A percentile compares a stretch with the other conserved stretches of the same genome.
phyloP scores from a whole-genome alignment of 352 stramenopile genomes.

The Phytophthora syringae region DNA sequence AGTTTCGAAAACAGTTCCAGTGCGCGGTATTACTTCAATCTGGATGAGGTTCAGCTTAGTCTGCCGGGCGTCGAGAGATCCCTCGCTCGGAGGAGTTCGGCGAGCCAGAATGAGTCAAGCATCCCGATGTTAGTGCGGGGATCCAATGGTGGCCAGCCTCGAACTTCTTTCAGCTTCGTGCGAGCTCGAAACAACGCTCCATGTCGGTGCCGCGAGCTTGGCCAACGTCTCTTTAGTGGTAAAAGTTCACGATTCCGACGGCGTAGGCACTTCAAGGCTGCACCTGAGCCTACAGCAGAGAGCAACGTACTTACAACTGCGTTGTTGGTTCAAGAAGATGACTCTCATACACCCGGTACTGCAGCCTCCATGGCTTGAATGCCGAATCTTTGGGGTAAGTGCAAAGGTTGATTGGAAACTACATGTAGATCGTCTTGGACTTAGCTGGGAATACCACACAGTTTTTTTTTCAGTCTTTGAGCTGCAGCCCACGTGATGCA shows the following conservation, averaged over 20 bases:
- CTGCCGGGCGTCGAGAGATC: conserved; percentile 23
- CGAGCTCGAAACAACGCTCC: conserved; percentile 6
- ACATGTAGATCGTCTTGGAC: too few relatives aligned
- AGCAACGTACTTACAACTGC: conserved; percentile 18
- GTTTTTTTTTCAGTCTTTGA: too few relatives aligned
- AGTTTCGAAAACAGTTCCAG: conserved; percentile 49
- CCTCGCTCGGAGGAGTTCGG: conserved; percentile 8
- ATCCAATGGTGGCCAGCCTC: conserved; percentile 7
- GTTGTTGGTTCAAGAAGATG: conserved; percentile 27
- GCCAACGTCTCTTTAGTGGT: conserved; percentile 43
- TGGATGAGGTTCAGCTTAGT: conserved; percentile 23
- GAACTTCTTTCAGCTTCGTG: conserved; percentile 25
- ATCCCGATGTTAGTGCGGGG: conserved; percentile 26
- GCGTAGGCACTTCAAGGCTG: conserved; percentile 17
- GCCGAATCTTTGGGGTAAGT: too few relatives aligned
- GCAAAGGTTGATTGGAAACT: too few relatives aligned
- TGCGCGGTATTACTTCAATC: conserved; percentile 47
- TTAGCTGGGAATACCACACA: too few relatives aligned
- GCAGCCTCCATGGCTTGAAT: too few relatives aligned
- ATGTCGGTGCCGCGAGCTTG: conserved; percentile 58
- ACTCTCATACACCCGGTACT: too few relatives aligned
- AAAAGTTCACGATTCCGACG: conserved; percentile 22
- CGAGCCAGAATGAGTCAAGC: conserved; percentile 24
- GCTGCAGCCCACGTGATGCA: too few relatives aligned
- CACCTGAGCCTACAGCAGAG: conserved; percentile 4